phyloP scores from a whole-genome alignment of 2,329 filamentous ascomycete species.

The Hypoxylon sp. region DNA sequence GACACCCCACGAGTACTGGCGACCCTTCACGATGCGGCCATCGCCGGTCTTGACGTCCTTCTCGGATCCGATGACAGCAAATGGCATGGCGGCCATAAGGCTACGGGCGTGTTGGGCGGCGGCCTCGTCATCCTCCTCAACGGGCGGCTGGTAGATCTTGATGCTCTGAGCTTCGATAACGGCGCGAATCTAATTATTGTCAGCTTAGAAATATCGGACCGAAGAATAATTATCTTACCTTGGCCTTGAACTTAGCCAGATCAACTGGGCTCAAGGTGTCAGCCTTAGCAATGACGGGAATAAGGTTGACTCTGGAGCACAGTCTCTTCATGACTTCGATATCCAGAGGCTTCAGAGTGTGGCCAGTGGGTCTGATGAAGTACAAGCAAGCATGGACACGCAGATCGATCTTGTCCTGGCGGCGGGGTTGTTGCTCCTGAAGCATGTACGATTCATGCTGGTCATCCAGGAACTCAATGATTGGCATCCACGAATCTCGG shows the following conservation, averaged over 20 bases:
- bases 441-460: conserved; percentile 99
- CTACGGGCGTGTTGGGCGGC: conserved; percentile 94
- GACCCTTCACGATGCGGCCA: conserved; percentile 96
- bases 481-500: conserved; percentile 99
- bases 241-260: conserved; percentile 91
- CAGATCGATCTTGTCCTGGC: conserved; percentile 98
- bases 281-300: conserved; percentile 97
- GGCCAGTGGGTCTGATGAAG: conserved; percentile 98
- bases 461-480: conserved; percentile 99
- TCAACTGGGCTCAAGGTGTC: conserved; percentile 95
- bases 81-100: conserved; percentile 96
- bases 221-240: no score
- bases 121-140: conserved; percentile 98
- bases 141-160: conserved; percentile 98
- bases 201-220: no score
- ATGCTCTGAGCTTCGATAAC: conserved; percentile 99
- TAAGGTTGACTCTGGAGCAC: conserved; percentile 97
- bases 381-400: conserved; percentile 98
- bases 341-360: conserved; percentile 97
- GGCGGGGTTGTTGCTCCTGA: conserved; percentile 98
- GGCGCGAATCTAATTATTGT: conserved; percentile 75
- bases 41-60: conserved; percentile 98
- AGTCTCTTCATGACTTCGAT: conserved; percentile 99
- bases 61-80: conserved; percentile 98
- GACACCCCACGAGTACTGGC: conserved; percentile 99